phyloP scores from a whole-genome alignment of 75 land plant species.

The Adiantum capillusveneris region DNA sequence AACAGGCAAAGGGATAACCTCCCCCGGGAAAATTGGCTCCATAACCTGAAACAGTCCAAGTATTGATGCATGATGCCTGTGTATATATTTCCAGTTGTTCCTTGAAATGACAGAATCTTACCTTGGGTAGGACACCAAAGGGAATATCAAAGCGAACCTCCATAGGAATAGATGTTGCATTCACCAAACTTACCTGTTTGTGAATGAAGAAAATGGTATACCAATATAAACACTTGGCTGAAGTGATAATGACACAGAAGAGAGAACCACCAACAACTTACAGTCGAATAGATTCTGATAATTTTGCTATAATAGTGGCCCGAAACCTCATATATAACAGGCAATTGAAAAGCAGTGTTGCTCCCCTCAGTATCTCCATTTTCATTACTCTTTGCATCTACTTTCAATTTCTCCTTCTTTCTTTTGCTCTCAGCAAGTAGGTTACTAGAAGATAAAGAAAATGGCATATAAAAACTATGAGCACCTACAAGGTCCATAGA shows the following conservation, averaged over 20 bases:
- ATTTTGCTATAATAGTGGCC: conserved; percentile 74
- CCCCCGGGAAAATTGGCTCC: conserved; percentile 82
- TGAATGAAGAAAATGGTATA: background rate
- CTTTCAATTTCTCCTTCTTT: background rate
- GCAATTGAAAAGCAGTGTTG: conserved; percentile 44
- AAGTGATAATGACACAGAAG: background rate
- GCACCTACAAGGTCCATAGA: conserved; percentile 94
- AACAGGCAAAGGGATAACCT: conserved; percentile 88
- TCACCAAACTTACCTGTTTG: conserved; percentile 65
- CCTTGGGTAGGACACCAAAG: conserved; percentile 89
- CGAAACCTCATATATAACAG: conserved; percentile 90
- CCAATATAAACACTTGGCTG: too few relatives aligned
- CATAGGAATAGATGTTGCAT: conserved; percentile 70
- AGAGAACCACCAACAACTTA: conserved; percentile 20
- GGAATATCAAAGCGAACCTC: conserved; percentile 97
- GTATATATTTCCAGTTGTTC: background rate
- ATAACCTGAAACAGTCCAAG: conserved; percentile 48
- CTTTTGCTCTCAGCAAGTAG: conserved; percentile 6
- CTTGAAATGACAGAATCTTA: too few relatives aligned
- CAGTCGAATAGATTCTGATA: conserved; percentile 79
- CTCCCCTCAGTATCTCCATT: background rate
- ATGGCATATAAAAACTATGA: conserved; percentile 66
- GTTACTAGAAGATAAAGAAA: conserved; percentile 35
- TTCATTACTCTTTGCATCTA: conserved; percentile 12
- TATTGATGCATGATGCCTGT: too few relatives aligned